Evolutionary conservation across 1,139 yeast species (phyloP).

Genomic region (Nakaseomyces delphensis): DNA sequence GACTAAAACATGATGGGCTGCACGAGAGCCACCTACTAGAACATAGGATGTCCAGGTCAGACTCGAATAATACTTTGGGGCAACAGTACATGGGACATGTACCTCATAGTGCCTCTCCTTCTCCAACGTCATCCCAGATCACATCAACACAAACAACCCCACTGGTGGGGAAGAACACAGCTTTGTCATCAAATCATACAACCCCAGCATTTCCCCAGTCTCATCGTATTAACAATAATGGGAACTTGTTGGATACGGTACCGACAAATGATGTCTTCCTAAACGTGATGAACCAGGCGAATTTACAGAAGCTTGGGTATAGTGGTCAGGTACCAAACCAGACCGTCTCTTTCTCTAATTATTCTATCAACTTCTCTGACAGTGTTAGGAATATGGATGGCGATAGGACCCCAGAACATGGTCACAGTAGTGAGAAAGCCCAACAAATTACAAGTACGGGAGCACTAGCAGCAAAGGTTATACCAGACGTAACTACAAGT

Average conservation of each 20-base stretch:
- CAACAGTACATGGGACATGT: slow-evolving; percentile 6
- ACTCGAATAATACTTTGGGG: not conserved
- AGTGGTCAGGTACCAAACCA: slow-evolving; percentile 2
- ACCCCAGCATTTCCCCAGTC: slow-evolving; percentile 1
- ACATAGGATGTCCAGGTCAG: not conserved
- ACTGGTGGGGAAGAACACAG: slow-evolving; percentile 5
- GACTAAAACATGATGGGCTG: slow-evolving; percentile 1
- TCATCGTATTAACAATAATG: slow-evolving; percentile 13
- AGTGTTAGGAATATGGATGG: not conserved
- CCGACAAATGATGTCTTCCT: slow-evolving; percentile 86
- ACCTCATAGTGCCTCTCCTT: not conserved
- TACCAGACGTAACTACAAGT: not conserved
- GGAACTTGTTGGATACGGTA: slow-evolving; percentile 53
- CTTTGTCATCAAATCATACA: slow-evolving; percentile 1
- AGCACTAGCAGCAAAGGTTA: not conserved
- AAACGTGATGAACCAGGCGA: slow-evolving; percentile 7
- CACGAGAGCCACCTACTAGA: not conserved
- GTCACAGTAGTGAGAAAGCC: too few species aligned
- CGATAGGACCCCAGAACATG: not conserved
- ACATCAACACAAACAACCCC: slow-evolving; percentile 5
- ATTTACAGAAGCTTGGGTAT: slow-evolving; percentile 2
- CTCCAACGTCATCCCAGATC: slow-evolving; percentile 2
- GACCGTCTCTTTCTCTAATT: slow-evolving; percentile 1
- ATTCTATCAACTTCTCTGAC: not conserved
- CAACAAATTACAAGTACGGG: not conserved